A percentile compares a stretch with the other conserved stretches of the same genome.
These are phyloP conservation scores for Calophaca sinica DNA, from an alignment of 306 rosid species.

Conservation along the genomic window DNA sequence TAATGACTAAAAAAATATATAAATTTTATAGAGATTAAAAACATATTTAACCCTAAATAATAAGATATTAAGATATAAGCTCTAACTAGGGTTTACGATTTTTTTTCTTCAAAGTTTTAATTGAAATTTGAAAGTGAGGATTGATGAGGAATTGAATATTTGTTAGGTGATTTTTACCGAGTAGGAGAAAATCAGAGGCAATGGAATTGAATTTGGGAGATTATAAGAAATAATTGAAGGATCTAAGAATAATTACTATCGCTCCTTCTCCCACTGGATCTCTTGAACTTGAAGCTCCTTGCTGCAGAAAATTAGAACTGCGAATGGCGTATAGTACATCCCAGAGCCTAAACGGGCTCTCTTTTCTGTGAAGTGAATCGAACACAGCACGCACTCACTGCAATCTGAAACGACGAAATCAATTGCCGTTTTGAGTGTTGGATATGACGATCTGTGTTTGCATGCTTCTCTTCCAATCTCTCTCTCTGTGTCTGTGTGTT, in stretches of 20 bases:
- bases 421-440: neutral
- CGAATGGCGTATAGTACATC: constrained; percentile 55
- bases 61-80: too few species aligned
- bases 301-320: constrained; percentile 47
- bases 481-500: too few species aligned
- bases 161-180: neutral
- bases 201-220: too few species aligned
- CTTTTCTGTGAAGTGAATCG: neutral
- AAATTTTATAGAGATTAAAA: too few species aligned
- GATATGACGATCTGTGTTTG: too few species aligned
- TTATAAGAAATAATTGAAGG: too few species aligned
- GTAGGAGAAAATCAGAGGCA: too few species aligned
- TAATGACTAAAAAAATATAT: too few species aligned
- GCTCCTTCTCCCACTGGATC: constrained; percentile 70
- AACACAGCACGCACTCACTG: neutral
- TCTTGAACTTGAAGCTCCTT: constrained; percentile 56
- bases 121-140: neutral
- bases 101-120: too few species aligned
- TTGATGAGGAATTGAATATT: neutral
- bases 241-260: constrained; percentile 37
- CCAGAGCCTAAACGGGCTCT: constrained; percentile 56
- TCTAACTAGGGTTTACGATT: too few species aligned
- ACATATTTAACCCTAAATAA: too few species aligned
- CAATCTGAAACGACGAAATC: neutral
- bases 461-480: too few species aligned